Percentiles rank a stretch among this genome's conserved stretches.
phyloP scores from a whole-genome alignment of 768 basidiomycete genomes.

The Phanerodontia chrysosporium region DNA sequence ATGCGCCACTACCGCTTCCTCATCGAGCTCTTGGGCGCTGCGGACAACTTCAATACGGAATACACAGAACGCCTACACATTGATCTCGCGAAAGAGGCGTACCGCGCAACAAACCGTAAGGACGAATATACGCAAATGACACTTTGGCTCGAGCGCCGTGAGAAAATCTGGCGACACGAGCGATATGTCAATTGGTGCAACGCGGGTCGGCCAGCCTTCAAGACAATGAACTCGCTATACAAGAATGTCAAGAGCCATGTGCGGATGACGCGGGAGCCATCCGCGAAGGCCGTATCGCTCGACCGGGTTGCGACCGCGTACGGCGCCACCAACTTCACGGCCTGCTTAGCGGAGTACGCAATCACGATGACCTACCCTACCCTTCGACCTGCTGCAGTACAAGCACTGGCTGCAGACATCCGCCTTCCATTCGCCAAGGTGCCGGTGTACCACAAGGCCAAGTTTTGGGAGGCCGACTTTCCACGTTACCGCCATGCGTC shows the following conservation, averaged over 20 bases:
- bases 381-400: conserved; percentile 14
- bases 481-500: background rate
- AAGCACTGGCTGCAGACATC: conserved; percentile 8
- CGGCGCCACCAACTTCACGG: conserved; percentile 24
- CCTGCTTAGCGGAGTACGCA: conserved; percentile 27
- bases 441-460: conserved; percentile 30
- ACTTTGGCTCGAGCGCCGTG: conserved; percentile 30
- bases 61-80: conserved; percentile 15
- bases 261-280: conserved; percentile 25
- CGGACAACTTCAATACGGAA: conserved; percentile 23
- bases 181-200: conserved; percentile 16
- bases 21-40: conserved; percentile 17
- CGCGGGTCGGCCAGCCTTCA: background rate
- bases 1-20: conserved; percentile 18
- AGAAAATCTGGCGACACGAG: conserved; percentile 26
- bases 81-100: conserved; percentile 11
- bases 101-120: conserved; percentile 11
- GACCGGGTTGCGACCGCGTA: conserved; percentile 18
- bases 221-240: conserved; percentile 1
- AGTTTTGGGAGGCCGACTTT: conserved; percentile 22
- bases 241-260: conserved; percentile 7
- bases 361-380: conserved; percentile 17
- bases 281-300: conserved; percentile 22
- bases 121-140: conserved; percentile 37
- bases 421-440: conserved; percentile 22